Percentiles rank a stretch among this genome's conserved stretches.
These are phyloP conservation scores for Xylaria polymorpha DNA, from an alignment of 2,329 filamentous ascomycete genomes.

Conservation along the genomic window DNA sequence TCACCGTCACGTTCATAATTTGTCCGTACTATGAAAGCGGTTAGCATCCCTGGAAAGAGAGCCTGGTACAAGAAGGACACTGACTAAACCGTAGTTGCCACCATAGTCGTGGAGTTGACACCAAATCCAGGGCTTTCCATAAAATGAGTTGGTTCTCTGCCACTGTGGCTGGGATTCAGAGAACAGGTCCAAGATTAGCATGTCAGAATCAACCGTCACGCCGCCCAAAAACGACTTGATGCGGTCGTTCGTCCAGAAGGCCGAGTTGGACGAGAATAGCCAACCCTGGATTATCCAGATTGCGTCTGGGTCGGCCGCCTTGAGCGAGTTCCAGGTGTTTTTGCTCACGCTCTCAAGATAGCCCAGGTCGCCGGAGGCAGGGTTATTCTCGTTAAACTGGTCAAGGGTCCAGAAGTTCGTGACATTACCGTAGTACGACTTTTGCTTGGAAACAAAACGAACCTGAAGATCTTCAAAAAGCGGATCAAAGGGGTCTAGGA, in stretches of 20 bases:
- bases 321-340: conserved; percentile 39
- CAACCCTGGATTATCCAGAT: conserved; percentile 42
- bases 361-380: conserved; percentile 34
- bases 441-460: conserved; percentile 38
- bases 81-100: conserved; percentile 39
- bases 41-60: conserved; percentile 21
- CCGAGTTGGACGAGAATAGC: conserved; percentile 35
- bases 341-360: conserved; percentile 40
- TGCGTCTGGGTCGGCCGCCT: conserved; percentile 36
- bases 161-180: conserved; percentile 40
- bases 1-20: conserved; percentile 39
- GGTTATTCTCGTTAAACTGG: conserved; percentile 41
- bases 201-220: conserved; percentile 37
- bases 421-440: conserved; percentile 37
- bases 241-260: conserved; percentile 40
- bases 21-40: conserved; percentile 35
- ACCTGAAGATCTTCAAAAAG: conserved; percentile 37
- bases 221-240: conserved; percentile 38
- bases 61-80: background rate
- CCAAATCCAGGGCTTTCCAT: conserved; percentile 41
- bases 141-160: conserved; percentile 39
- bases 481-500: conserved; percentile 39
- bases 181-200: conserved; percentile 40
- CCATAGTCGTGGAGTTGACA: conserved; percentile 40
- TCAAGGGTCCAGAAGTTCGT: conserved; percentile 40